Evolutionary conservation across 306 rosid genomes (phyloP).

Genomic region (Lathyrus aphaca): DNA sequence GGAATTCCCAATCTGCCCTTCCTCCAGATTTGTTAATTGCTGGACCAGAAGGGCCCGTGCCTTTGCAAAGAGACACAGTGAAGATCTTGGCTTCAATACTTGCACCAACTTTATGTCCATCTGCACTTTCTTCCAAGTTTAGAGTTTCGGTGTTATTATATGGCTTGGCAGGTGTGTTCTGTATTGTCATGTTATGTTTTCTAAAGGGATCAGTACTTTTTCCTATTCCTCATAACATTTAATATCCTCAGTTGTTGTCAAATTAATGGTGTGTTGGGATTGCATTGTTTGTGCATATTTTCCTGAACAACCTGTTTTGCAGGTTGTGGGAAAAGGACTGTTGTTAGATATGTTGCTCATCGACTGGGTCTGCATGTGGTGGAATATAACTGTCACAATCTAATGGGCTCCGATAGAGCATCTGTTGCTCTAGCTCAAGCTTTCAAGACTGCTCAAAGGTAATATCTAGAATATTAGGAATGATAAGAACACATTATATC

Average conservation of each 20-base stretch:
- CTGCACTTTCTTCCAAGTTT: constrained; percentile 81
- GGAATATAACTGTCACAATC: constrained; percentile 86
- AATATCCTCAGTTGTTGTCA: constrained; percentile 25
- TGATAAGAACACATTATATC: constrained; percentile 11
- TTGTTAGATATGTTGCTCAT: constrained; percentile 76
- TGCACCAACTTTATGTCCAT: constrained; percentile 79
- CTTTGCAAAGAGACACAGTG: constrained; percentile 80
- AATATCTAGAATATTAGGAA: constrained; percentile 20
- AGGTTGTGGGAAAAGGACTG: constrained; percentile 98
- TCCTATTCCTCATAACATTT: constrained; percentile 5
- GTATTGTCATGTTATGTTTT: constrained; percentile 24
- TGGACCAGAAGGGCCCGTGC: constrained; percentile 59
- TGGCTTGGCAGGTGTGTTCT: constrained; percentile 79
- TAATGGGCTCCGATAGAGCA: constrained; percentile 64
- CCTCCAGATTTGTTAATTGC: constrained; percentile 81
- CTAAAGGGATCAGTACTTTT: not conserved
- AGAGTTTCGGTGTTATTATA: constrained; percentile 81
- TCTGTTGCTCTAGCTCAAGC: constrained; percentile 82
- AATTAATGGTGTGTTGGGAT: constrained; percentile 34
- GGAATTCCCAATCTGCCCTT: constrained; percentile 72
- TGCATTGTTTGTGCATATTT: constrained; percentile 33
- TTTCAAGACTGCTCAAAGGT: constrained; percentile 88
- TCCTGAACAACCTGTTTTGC: constrained; percentile 43
- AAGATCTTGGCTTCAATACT: constrained; percentile 79
- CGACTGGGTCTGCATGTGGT: constrained; percentile 92